These are phyloP conservation scores for Ganoderma leucocontextum DNA, from an alignment of 1,284 basidiomycete species.

Conservation along the genomic window DNA sequence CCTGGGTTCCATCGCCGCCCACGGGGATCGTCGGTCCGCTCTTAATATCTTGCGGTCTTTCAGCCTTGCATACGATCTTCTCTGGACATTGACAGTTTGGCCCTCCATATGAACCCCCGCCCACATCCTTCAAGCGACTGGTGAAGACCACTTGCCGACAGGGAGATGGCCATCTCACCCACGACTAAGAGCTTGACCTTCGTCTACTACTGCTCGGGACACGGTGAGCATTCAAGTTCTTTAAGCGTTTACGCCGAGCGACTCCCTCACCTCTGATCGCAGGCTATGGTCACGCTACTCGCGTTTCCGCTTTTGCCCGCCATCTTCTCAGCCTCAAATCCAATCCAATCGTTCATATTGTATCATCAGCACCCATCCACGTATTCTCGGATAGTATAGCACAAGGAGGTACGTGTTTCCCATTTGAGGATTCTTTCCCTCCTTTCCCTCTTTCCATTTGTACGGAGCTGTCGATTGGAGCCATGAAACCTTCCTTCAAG, in stretches of 20 bases:
- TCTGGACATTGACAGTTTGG: neutral
- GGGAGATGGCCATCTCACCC: conserved; percentile 5
- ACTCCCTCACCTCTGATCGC: neutral
- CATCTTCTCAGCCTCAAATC: conserved; percentile 57
- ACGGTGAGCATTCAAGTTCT: conserved; percentile 64
- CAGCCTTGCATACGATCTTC: neutral
- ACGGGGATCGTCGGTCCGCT: neutral
- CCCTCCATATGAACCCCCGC: neutral
- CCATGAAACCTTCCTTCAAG: neutral
- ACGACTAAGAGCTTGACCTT: conserved; percentile 39
- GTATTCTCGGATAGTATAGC: conserved; percentile 70
- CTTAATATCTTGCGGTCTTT: neutral
- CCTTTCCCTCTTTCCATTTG: neutral
- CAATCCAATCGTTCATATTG: conserved; percentile 60
- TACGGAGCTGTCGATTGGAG: neutral
- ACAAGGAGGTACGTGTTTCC: conserved; percentile 47
- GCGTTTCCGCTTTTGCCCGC: conserved; percentile 72
- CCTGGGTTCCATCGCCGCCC: neutral
- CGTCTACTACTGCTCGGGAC: conserved; percentile 79
- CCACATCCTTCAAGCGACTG: neutral
- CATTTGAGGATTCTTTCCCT: neutral
- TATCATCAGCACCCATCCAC: conserved; percentile 72
- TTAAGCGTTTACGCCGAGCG: neutral
- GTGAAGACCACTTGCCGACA: neutral
- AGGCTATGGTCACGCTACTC: conserved; percentile 80